A percentile compares a stretch with the other conserved stretches of the same genome.
Conservation (phyloP, 1,284 basidiomycete genomes). For the Apiotrichum domesticum region DNA sequence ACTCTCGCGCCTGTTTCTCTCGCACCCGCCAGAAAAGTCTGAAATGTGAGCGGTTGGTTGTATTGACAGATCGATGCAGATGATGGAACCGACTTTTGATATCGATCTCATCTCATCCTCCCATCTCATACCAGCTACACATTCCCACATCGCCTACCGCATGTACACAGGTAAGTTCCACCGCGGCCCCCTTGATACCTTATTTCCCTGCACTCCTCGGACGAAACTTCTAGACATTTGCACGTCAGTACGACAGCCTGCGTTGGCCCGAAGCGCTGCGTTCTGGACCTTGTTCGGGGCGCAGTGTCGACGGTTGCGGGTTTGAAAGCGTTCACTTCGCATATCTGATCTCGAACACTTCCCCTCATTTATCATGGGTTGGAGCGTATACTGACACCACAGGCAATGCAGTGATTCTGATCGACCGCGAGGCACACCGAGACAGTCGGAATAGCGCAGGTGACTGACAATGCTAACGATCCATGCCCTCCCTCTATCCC, state of each 20-base stretch:
- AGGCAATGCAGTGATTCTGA: too few relatives aligned
- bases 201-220: constrained; percentile 4
- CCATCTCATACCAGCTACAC: not conserved
- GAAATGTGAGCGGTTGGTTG: not conserved
- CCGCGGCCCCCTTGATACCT: not conserved
- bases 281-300: not conserved
- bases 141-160: too few relatives aligned
- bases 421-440: too few relatives aligned
- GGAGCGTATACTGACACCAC: not conserved
- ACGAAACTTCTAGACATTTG: constrained; percentile 34
- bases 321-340: constrained; percentile 31
- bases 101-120: not conserved
- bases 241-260: constrained; percentile 36
- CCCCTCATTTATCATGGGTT: not conserved
- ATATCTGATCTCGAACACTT: constrained; percentile 23
- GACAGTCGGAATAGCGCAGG: too few relatives aligned
- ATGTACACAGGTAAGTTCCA: too few relatives aligned
- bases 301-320: constrained; percentile 7
- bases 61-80: too few relatives aligned
- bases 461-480: not conserved
- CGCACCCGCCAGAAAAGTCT: too few relatives aligned
- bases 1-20: too few relatives aligned
- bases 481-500: not conserved
- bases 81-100: not conserved
- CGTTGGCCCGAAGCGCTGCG: not conserved